Evolutionary conservation across 352 stramenopile genomes (phyloP).

Genomic region (Globisporangium middletonii): DNA sequence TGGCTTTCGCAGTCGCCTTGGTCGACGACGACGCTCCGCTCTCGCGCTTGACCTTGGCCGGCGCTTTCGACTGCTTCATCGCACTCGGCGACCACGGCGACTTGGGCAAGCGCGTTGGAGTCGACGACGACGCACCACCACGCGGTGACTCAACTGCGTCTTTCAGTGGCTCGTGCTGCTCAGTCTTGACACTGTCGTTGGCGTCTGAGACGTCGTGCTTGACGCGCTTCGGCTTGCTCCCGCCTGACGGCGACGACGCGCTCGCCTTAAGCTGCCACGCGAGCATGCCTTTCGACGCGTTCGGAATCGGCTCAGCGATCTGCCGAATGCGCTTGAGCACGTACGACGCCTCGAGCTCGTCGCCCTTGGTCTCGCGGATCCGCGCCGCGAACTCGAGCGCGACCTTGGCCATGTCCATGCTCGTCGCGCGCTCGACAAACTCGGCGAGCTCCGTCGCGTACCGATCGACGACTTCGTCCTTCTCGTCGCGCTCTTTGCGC

Average conservation of each 20-base stretch:
- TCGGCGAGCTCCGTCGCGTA: conserved; percentile 44
- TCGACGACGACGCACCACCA: background rate
- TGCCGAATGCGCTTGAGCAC: conserved; percentile 71
- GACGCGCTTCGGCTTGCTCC: conserved; percentile 43
- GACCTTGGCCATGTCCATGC: conserved; percentile 60
- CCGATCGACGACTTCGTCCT: conserved; percentile 62
- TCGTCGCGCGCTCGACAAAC: conserved; percentile 51
- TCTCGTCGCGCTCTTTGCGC: conserved; percentile 62
- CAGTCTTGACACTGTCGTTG: conserved; percentile 28
- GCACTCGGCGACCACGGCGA: conserved; percentile 60
- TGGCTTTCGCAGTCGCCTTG: conserved; percentile 3
- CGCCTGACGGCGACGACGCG: conserved; percentile 1
- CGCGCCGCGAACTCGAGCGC: conserved; percentile 60
- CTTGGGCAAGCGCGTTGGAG: conserved; percentile 31
- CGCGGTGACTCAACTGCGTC: conserved; percentile 8
- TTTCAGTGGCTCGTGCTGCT: conserved; percentile 11
- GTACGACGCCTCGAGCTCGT: conserved; percentile 53
- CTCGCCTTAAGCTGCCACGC: conserved; percentile 42
- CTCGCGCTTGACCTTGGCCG: no score
- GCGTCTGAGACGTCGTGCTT: conserved; percentile 40
- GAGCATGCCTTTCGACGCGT: conserved; percentile 36
- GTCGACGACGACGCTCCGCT: no score
- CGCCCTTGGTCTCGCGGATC: conserved; percentile 28
- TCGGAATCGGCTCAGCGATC: conserved; percentile 46
- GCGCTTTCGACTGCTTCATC: conserved; percentile 39